Conservation (phyloP, 257 asterid species). For the Solanum ossicruentum region DNA sequence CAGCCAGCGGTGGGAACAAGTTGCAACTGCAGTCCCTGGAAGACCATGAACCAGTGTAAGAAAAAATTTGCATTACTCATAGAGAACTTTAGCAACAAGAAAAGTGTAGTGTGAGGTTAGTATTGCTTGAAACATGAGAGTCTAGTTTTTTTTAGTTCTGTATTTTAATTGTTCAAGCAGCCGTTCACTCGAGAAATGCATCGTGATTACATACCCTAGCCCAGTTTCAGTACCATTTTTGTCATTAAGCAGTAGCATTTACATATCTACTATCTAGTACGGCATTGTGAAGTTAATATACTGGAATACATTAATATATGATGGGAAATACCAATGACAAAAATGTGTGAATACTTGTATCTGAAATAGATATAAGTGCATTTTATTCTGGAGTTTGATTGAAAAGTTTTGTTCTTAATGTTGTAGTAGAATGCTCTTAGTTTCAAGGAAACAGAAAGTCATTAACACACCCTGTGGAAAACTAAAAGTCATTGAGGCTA, state of each 20-base stretch:
- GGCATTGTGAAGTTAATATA: background rate
- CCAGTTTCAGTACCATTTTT: background rate
- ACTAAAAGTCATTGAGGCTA: background rate
- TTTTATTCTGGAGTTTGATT: background rate
- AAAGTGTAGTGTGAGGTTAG: constrained; percentile 17
- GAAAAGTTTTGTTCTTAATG: background rate
- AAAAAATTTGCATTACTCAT: too few species aligned
- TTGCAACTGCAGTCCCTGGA: too few species aligned
- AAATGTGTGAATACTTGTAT: background rate
- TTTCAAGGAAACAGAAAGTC: background rate
- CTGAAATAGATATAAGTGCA: background rate
- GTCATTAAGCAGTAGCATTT: background rate
- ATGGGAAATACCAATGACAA: background rate
- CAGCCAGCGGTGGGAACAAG: too few species aligned
- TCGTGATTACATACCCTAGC: background rate
- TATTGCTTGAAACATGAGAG: background rate
- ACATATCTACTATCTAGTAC: background rate
- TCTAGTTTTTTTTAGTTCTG: background rate
- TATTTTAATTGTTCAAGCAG: background rate
- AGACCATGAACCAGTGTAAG: too few species aligned
- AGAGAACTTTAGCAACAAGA: constrained; percentile 29
- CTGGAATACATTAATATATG: background rate
- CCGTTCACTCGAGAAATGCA: background rate
- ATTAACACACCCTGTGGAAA: background rate
- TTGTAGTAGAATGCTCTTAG: background rate